Percentiles rank a stretch among this genome's conserved stretches.
Conservation (phyloP, 2,329 filamentous ascomycete genomes). For the Dothistroma septosporum region DNA sequence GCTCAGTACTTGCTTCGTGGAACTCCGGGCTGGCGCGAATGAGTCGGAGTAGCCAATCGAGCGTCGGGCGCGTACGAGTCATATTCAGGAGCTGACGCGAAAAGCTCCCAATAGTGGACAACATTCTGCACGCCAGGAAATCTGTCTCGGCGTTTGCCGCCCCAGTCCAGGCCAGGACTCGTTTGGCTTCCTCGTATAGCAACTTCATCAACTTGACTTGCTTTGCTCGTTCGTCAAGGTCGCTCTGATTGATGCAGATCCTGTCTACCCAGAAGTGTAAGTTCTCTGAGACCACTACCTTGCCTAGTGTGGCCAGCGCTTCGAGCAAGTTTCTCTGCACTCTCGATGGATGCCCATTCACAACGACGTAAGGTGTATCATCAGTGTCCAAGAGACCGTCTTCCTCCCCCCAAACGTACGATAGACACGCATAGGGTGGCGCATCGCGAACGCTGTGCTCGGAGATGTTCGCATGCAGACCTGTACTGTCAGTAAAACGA, state of each 20-base stretch:
- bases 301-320: neutral
- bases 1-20: too few relatives aligned
- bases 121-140: neutral
- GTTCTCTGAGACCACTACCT: neutral
- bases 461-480: neutral
- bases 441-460: neutral
- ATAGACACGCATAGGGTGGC: neutral
- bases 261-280: slow-evolving; percentile 13
- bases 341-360: neutral
- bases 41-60: too few relatives aligned
- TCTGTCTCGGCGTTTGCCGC: neutral
- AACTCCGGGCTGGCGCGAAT: too few relatives aligned
- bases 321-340: neutral
- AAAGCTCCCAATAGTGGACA: too few relatives aligned
- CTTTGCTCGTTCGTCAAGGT: slow-evolving; percentile 8
- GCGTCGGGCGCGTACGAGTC: neutral
- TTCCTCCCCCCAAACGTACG: neutral
- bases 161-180: slow-evolving; percentile 2
- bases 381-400: too few relatives aligned
- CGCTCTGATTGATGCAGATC: slow-evolving; percentile 12
- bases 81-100: too few relatives aligned
- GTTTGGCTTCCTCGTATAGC: neutral
- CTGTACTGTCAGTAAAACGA: neutral
- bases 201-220: slow-evolving; percentile 15
- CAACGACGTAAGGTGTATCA: neutral